These are phyloP conservation scores for Calocybe cyanea DNA, from an alignment of 768 basidiomycete species.

Conservation along the genomic window DNA sequence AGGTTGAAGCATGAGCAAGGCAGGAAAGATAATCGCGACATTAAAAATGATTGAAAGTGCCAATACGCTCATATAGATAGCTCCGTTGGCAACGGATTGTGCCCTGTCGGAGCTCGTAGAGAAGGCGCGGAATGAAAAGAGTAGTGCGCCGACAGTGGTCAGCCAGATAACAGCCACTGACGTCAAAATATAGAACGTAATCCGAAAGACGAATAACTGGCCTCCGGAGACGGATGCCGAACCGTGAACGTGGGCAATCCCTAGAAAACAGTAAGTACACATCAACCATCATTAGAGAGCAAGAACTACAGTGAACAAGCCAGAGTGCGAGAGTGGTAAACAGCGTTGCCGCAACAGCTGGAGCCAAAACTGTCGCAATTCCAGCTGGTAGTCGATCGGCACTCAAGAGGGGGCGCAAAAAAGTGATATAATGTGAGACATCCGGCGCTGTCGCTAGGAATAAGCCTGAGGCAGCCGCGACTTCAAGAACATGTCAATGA, in stretches of 20 bases:
- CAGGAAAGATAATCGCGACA: slow-evolving; percentile 67
- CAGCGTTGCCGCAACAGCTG: slow-evolving; percentile 56
- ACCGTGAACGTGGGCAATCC: slow-evolving; percentile 49
- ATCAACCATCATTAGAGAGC: neutral
- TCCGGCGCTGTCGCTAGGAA: slow-evolving; percentile 67
- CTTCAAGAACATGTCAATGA: slow-evolving; percentile 30
- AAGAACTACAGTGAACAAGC: slow-evolving; percentile 54
- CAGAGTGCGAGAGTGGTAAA: slow-evolving; percentile 54
- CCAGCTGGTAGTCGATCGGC: slow-evolving; percentile 53
- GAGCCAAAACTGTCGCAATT: slow-evolving; percentile 63
- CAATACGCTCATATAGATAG: slow-evolving; percentile 66
- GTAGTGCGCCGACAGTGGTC: slow-evolving; percentile 59
- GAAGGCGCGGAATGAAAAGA: slow-evolving; percentile 65
- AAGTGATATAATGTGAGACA: slow-evolving; percentile 65
- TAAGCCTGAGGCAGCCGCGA: slow-evolving; percentile 68
- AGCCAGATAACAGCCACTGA: slow-evolving; percentile 58
- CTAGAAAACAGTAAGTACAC: slow-evolving; percentile 28
- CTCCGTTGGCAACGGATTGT: slow-evolving; percentile 58
- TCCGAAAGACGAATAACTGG: slow-evolving; percentile 58
- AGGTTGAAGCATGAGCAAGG: slow-evolving; percentile 70
- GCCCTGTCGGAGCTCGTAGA: slow-evolving; percentile 32
- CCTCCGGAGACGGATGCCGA: slow-evolving; percentile 61
- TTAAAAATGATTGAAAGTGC: slow-evolving; percentile 56
- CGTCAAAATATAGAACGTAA: slow-evolving; percentile 57
- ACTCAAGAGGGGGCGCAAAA: slow-evolving; percentile 51